These are phyloP conservation scores for Borovskyia barvae DNA, from an alignment of 208 protist genomes.

Conservation along the genomic window DNA sequence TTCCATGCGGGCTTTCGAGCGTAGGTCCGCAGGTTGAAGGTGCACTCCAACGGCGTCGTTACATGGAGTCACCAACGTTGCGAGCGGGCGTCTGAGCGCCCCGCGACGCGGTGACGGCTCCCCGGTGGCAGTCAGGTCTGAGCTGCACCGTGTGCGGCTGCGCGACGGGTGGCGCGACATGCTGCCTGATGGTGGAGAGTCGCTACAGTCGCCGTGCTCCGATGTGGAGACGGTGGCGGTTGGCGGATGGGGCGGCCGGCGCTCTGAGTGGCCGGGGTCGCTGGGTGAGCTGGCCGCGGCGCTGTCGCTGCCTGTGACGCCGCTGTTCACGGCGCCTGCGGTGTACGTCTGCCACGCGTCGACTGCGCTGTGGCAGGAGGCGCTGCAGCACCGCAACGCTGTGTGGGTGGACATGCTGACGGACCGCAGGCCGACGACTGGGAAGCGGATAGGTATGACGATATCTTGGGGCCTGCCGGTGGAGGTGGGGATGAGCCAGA, in stretches of 20 bases:
- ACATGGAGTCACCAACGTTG: no score
- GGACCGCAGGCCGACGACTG: constrained; percentile 18
- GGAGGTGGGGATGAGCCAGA: constrained; percentile 34
- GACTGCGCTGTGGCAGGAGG: constrained; percentile 23
- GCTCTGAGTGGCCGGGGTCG: not conserved
- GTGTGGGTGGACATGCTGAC: constrained; percentile 25
- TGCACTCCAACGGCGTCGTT: no score
- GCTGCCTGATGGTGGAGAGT: not conserved
- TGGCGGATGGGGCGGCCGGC: not conserved
- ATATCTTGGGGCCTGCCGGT: constrained; percentile 24
- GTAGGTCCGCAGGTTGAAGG: no score
- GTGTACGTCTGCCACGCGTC: constrained; percentile 15
- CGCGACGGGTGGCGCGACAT: not conserved
- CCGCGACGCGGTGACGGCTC: no score
- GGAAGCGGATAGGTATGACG: constrained; percentile 14
- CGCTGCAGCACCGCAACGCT: constrained; percentile 17
- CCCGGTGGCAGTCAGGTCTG: not conserved
- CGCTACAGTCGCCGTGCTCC: not conserved
- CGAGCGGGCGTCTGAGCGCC: no score
- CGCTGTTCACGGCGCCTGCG: not conserved
- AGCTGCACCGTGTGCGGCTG: not conserved
- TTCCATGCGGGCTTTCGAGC: no score
- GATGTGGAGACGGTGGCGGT: not conserved
- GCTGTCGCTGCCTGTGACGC: not conserved
- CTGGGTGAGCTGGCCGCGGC: not conserved